Base-by-base conservation (phyloP, 192 early-diverging fungal genomes). In the Coemansia nantahalensis region DNA sequence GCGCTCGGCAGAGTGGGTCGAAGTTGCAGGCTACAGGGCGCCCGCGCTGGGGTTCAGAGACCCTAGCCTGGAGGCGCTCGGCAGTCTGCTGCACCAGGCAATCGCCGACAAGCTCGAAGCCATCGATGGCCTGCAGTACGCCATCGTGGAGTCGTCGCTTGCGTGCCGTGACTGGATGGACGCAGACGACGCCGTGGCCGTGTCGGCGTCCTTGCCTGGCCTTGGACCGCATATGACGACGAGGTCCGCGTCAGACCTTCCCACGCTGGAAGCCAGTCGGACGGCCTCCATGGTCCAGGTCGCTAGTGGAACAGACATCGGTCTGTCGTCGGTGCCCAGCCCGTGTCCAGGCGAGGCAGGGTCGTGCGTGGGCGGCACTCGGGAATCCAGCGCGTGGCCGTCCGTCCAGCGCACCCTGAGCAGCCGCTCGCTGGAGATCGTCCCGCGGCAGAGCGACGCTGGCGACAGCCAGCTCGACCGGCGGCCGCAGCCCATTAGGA, bases 61-160 rank as follows among this genome's bases (percentile, higher is more conserved):
- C 26, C 23, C 39, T 4, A 31, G 48, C 6, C 33, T 73, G 10
- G 47, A 46, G 32, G 44, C 28, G 1, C 46, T 73, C 8, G 52
- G 49, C n/a, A 10, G n/a, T 11, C 19, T 39, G 0, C 33, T 66
- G 11, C 2, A 54, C 8, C 44, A 45, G 14, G 45, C 63, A 13
- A 58, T 73, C n/a, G 30, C 33, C 10, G 56, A n/a, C 23, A 73
- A 73, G 43, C 49, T 61, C 8, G 13, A 26, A 1, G 70, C 70
- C 0, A 48, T 73, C 13, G 59, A 73, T 18, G 33, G 37, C 41
- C 45, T 73, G 15, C 70, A 73, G 33, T 65, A 62, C 38, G 62
- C 70, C 2, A 62, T 73, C 14, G 42, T 73, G 23, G 70, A 73
- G 18, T 61, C 70, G 13, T 53, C 54, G 0, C 33, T 65, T 40